These are phyloP conservation scores for Pyrenophora teres DNA, from an alignment of 2,329 filamentous ascomycete genomes.

Conservation along the genomic window DNA sequence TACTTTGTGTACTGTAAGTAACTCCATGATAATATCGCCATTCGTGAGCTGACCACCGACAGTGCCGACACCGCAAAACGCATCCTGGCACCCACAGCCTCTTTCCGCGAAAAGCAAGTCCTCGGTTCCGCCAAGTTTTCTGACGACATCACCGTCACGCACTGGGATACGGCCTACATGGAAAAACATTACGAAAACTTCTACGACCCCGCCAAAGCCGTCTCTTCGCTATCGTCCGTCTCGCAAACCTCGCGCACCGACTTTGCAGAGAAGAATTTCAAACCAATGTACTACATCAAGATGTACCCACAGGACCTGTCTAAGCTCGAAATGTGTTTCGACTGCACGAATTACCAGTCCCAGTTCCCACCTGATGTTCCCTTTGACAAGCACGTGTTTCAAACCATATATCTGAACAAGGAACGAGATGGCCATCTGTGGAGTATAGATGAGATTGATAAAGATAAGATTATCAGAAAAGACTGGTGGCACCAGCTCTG, in stretches of 20 bases:
- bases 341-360: conserved; percentile 76
- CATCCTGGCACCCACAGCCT: conserved; percentile 62
- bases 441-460: conserved; percentile 64
- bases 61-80: conserved; percentile 61
- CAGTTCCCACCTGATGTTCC: conserved; percentile 64
- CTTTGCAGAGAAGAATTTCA: conserved; percentile 58
- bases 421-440: conserved; percentile 59
- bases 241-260: conserved; percentile 52
- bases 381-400: conserved; percentile 68
- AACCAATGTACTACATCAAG: conserved; percentile 69
- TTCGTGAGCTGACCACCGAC: conserved; percentile 1
- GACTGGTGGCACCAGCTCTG: conserved; percentile 73
- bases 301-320: conserved; percentile 61
- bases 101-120: conserved; percentile 67
- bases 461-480: conserved; percentile 63
- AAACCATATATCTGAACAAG: conserved; percentile 70
- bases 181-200: conserved; percentile 69
- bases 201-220: conserved; percentile 57
- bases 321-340: conserved; percentile 68
- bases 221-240: conserved; percentile 47
- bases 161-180: conserved; percentile 69
- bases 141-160: conserved; percentile 73
- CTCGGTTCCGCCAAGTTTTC: conserved; percentile 72
- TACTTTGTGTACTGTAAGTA: conserved; percentile 62
- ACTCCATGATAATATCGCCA: background rate